Conservation (phyloP, 768 basidiomycete species). For the Multifurca ochricompacta region DNA sequence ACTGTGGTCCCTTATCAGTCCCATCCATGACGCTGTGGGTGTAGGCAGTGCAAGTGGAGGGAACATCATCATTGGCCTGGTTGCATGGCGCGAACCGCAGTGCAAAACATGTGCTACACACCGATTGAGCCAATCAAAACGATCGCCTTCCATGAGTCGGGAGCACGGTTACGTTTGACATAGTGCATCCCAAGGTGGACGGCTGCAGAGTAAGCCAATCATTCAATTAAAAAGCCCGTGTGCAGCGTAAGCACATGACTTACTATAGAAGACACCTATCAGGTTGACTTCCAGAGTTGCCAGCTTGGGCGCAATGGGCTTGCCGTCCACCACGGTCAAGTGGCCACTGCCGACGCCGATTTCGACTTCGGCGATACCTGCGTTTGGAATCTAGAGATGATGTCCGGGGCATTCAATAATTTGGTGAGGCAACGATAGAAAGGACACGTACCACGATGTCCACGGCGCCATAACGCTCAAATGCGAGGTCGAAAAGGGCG, state of each 20-base stretch:
- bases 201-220: constrained; percentile 18
- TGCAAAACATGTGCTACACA: constrained; percentile 9
- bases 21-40: constrained; percentile 26
- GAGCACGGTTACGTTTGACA: constrained; percentile 20
- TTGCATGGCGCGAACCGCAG: not conserved
- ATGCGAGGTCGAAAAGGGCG: constrained; percentile 27
- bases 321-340: constrained; percentile 20
- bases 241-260: not conserved
- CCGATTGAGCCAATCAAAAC: constrained; percentile 31
- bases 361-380: constrained; percentile 16
- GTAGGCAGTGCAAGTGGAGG: too few relatives aligned
- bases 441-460: constrained; percentile 28
- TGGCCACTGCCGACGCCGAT: not conserved
- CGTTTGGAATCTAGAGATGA: constrained; percentile 21
- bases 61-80: too few relatives aligned
- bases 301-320: constrained; percentile 25
- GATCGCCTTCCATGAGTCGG: constrained; percentile 24
- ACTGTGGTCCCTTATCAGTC: constrained; percentile 23
- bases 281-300: constrained; percentile 28
- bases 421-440: not conserved
- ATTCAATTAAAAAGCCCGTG: not conserved
- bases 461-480: constrained; percentile 24
- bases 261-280: constrained; percentile 28
- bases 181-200: constrained; percentile 29
- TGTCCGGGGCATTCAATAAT: not conserved